phyloP scores from a whole-genome alignment of 768 basidiomycete genomes.

The Amanita pseudoporphyria region DNA sequence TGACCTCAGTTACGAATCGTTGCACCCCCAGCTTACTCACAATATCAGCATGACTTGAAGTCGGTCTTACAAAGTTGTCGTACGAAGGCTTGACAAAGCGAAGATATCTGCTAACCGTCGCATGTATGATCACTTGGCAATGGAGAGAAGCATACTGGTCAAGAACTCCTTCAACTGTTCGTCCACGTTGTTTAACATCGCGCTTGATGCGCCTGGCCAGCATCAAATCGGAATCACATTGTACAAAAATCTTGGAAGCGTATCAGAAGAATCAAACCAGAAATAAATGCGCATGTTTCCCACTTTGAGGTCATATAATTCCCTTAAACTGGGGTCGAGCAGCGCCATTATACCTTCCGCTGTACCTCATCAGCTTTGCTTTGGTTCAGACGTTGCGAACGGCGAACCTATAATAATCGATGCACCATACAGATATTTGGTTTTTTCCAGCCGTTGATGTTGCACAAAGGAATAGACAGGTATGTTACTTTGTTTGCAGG shows the following conservation, averaged over 20 bases:
- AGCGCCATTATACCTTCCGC: conserved; percentile 92
- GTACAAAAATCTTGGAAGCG: conserved; percentile 62
- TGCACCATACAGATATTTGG: conserved; percentile 88
- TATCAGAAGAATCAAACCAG: background rate
- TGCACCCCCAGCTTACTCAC: conserved; percentile 29
- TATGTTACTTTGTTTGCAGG: conserved; percentile 76
- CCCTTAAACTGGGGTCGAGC: conserved; percentile 67
- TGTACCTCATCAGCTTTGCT: conserved; percentile 17
- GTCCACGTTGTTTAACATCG: conserved; percentile 81
- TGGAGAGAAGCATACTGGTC: conserved; percentile 58
- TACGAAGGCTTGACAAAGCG: conserved; percentile 93
- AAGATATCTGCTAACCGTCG: conserved; percentile 51
- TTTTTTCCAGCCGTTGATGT: conserved; percentile 75
- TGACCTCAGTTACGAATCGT: background rate
- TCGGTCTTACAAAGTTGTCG: conserved; percentile 89
- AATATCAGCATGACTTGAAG: conserved; percentile 82
- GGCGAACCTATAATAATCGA: conserved; percentile 75
- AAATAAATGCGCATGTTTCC: conserved; percentile 5
- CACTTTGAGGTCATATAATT: conserved; percentile 88
- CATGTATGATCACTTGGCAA: too few relatives aligned
- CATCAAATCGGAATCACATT: conserved; percentile 96
- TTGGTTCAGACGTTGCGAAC: background rate
- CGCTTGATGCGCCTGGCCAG: conserved; percentile 85
- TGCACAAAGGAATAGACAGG: conserved; percentile 91
- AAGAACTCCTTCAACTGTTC: conserved; percentile 78